Evolutionary conservation across 768 basidiomycete species (phyloP), one percentile per base, ranked within the genome.

Genomic region (Dacryopinax primogenitus): DNA sequence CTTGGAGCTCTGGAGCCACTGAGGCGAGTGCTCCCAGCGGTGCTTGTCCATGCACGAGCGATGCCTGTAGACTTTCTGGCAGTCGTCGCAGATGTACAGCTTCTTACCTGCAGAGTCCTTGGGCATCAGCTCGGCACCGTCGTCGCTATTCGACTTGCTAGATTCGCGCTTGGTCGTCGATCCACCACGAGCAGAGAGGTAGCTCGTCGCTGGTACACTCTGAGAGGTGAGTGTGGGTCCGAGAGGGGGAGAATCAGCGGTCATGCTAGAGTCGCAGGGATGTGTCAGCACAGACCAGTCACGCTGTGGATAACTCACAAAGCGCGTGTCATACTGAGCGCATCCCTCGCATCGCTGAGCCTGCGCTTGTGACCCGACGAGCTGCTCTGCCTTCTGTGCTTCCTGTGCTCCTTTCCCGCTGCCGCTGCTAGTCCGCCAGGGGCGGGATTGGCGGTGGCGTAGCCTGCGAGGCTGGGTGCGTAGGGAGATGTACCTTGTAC

Each of bases 21-120:
- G 92, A 21, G 90, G 90, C 34, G 90, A 91, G 72, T 95, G 92
- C 72, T 97, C 94, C 95, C 95, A 98, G 34, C 95, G 88, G 72
- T 98, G 95, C 75, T 97, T 97, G 75, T 94, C 90, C 61, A 98
- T 79, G 75, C 94, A 97, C 13, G 89, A 91, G 1, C 92, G 92
- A 75, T 98, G 94, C 1, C 77, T 73, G 67, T 79, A 78, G 65
- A 77, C 73, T 74, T 76, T 62, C 35, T 74, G 37, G 62, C 62
- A 36, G 62, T 63, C 32, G 12, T 41, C 33, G 62, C 33, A 35
- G 4, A 63, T 23, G 37, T 36, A 41, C 37, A 23, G 3, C 62
- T 12, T 9, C 30, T n/a, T 32, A n/a, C 33, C 32, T 62, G 61
- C 33, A 9, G 11, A 58, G 47, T 21, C 9, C 30, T 21, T 21